Evolutionary conservation across 768 basidiomycete genomes (phyloP).

Genomic region (Chlorophyllum brunneum): DNA sequence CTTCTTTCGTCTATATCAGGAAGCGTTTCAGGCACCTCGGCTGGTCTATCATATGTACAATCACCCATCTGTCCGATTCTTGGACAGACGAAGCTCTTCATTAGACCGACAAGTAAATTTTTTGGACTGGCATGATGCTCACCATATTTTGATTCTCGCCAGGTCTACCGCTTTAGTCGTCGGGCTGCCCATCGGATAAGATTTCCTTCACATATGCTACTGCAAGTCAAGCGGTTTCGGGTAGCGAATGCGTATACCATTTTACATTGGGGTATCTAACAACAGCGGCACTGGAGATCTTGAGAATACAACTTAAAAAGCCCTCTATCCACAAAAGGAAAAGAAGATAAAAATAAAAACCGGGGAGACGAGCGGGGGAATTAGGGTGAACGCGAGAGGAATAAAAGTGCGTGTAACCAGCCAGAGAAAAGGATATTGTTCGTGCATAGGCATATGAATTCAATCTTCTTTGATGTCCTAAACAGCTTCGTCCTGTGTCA

Average conservation of each 20-base stretch:
- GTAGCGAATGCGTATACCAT: neutral
- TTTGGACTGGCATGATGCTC: too few species aligned
- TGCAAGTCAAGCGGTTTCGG: neutral
- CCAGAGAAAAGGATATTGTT: neutral
- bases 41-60: too few species aligned
- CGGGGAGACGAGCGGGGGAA: neutral
- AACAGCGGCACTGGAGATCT: conserved; percentile 1
- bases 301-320: neutral
- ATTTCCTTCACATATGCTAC: too few species aligned
- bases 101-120: too few species aligned
- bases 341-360: conserved; percentile 5
- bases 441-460: neutral
- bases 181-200: too few species aligned
- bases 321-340: neutral
- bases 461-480: neutral
- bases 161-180: too few species aligned
- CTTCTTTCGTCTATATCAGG: too few species aligned
- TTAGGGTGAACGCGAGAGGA: conserved; percentile 3
- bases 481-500: neutral
- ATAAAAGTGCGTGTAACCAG: neutral
- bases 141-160: too few species aligned
- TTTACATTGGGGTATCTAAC: conserved; percentile 13
- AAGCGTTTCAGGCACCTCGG: too few species aligned
- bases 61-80: too few species aligned
- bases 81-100: too few species aligned